Percentiles rank a stretch among this genome's conserved stretches.
phyloP scores from a whole-genome alignment of 202 grass and related monocot genomes.

The Panicum hallii region DNA sequence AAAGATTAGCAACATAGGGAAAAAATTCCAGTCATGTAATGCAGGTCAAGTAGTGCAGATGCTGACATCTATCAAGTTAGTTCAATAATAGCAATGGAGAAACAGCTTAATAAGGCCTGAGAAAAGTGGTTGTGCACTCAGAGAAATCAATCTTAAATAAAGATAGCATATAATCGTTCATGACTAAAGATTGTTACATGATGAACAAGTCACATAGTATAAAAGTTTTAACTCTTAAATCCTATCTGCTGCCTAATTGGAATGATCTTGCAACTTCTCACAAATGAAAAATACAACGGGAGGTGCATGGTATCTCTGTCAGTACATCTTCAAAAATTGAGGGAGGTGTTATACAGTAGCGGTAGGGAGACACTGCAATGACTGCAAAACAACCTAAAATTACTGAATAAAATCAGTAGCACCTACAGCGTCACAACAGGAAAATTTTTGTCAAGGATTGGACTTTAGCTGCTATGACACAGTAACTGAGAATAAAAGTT shows the following conservation, averaged over 20 bases:
- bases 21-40: neutral
- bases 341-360: neutral
- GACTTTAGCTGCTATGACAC: neutral
- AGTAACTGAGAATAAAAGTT: neutral
- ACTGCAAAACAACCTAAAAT: neutral
- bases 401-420: neutral
- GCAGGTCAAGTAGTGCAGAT: neutral
- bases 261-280: neutral
- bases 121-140: neutral
- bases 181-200: no score
- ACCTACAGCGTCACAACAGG: neutral
- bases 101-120: neutral
- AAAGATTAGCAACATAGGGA: constrained; percentile 1
- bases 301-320: neutral
- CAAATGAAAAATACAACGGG: neutral
- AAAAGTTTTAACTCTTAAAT: neutral
- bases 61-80: neutral
- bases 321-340: neutral
- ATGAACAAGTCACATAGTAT: neutral
- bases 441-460: neutral
- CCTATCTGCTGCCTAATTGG: neutral
- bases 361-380: neutral
- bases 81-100: neutral
- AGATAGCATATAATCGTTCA: neutral
- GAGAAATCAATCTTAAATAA: neutral